A percentile compares a stretch with the other conserved stretches of the same genome.
Conservation (phyloP, 441 rosid species). For the Hypseocharis bilobata region DNA sequence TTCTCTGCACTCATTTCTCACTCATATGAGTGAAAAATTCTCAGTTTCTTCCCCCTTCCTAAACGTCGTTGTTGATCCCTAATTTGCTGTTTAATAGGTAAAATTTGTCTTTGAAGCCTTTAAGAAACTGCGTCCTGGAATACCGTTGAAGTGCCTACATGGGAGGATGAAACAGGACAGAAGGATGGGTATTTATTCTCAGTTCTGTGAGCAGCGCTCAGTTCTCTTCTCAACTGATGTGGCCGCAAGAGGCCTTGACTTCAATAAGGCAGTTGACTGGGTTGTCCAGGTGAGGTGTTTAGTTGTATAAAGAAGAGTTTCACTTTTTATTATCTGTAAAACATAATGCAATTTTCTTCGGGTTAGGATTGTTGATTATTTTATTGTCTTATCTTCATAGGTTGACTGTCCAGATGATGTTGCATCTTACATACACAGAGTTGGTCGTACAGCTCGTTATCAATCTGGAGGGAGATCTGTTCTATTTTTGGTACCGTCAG, state of each 20-base stretch:
- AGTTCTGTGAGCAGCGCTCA: constrained; percentile 67
- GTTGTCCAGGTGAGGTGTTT: constrained; percentile 65
- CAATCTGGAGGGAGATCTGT: constrained; percentile 59
- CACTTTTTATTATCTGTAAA: not conserved
- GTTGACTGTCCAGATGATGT: constrained; percentile 95
- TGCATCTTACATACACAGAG: constrained; percentile 85
- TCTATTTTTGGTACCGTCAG: constrained; percentile 76
- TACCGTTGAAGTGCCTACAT: constrained; percentile 26
- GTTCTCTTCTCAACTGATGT: constrained; percentile 94
- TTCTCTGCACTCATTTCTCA: not conserved
- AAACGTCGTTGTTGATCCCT: constrained; percentile 4
- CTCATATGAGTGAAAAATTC: not conserved
- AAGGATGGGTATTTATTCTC: constrained; percentile 30
- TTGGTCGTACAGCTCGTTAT: constrained; percentile 93
- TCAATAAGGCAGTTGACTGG: constrained; percentile 85
- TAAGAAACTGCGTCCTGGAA: constrained; percentile 26
- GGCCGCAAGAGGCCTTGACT: constrained; percentile 91
- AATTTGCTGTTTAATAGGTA: constrained; percentile 40
- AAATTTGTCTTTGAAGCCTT: constrained; percentile 54
- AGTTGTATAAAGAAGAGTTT: not conserved
- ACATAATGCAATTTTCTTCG: not conserved
- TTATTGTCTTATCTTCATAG: constrained; percentile 31
- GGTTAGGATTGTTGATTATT: constrained; percentile 9
- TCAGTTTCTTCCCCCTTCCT: constrained; percentile 5
- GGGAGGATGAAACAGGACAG: constrained; percentile 28